Base-by-base conservation (phyloP, 176 grass and related monocot genomes). In the barley (Hordeum vulgare) region DNA sequence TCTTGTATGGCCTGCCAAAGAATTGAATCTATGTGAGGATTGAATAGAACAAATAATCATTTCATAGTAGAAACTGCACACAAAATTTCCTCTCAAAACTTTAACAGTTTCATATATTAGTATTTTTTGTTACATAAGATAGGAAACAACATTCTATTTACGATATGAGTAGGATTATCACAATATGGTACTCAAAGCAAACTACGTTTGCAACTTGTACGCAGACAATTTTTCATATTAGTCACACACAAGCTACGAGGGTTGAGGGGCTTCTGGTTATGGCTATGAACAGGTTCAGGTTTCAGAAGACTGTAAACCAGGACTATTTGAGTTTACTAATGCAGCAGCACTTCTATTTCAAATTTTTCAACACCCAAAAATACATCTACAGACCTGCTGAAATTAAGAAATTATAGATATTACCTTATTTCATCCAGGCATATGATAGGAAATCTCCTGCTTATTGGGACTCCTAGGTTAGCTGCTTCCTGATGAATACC, bases 391-490 rank as follows among this genome's bases (percentile, higher is more conserved):
- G 41, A 47, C 27, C 24, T 73, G 27, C 4, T 73, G 6, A n/a
- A 67, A 35, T 67, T 67, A 67, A 36, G 13, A 24, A 5, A 72
- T 14, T 24, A 7, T 21, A 56, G 51, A 34, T 78, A 67, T 79
- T 85, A 85, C 84, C 69, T 42, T 61, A 85, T 79, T 21, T 21
- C 39, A 4, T 85, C 76, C 10, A 85, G 60, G 76, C 75, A 85
- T 60, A 72, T 79, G 21, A 72, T n/a, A 62, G 66, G 2, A 79
- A 85, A 85, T 51, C 76, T 60, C 9, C 5, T 85, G 10, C 45
- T 79, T 37, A 85, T 85, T 9, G 65, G 76, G 78, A 25, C 40
- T 27, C 65, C 66, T 71, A 85, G 34, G 45, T 56, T 37, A 79
- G 75, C 84, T 26, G 84, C 76, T 70, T 79, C 54, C 41, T 27